These are phyloP conservation scores for Seminavis robusta DNA, from an alignment of 108 stramenopile species.

Conservation along the genomic window DNA sequence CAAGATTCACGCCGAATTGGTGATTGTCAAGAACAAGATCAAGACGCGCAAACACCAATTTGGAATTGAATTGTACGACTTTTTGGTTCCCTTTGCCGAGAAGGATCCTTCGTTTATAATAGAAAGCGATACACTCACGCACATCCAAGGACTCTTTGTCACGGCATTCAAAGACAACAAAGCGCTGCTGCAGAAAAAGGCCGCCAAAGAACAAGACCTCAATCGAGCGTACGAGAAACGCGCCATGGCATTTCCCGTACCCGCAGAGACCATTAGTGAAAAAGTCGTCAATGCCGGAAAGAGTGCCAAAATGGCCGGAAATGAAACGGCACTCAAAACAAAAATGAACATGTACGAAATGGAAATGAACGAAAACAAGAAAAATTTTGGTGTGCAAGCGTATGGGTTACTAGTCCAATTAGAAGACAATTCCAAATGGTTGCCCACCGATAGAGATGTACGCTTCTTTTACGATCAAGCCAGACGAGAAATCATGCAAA, in stretches of 20 bases:
- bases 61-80: constrained; percentile 68
- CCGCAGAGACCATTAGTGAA: constrained; percentile 33
- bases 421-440: constrained; percentile 51
- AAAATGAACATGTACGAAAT: constrained; percentile 41
- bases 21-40: no score
- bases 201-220: constrained; percentile 33
- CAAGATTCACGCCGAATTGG: no score
- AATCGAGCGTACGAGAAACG: constrained; percentile 32
- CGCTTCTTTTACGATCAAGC: constrained; percentile 36
- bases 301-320: constrained; percentile 31
- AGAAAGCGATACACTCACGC: no score
- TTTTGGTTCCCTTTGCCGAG: constrained; percentile 48
- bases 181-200: no score
- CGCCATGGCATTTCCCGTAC: constrained; percentile 24
- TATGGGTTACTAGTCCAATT: constrained; percentile 39
- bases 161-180: no score
- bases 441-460: constrained; percentile 47
- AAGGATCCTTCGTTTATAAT: no score
- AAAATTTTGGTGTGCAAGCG: constrained; percentile 42
- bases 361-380: constrained; percentile 40
- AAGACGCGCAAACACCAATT: constrained; percentile 56
- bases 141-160: no score
- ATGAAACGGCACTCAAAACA: constrained; percentile 41
- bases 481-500: no score
- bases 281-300: constrained; percentile 47